Conservation (phyloP, 176 grass and related monocot genomes). For the Aegilops bicornis region DNA sequence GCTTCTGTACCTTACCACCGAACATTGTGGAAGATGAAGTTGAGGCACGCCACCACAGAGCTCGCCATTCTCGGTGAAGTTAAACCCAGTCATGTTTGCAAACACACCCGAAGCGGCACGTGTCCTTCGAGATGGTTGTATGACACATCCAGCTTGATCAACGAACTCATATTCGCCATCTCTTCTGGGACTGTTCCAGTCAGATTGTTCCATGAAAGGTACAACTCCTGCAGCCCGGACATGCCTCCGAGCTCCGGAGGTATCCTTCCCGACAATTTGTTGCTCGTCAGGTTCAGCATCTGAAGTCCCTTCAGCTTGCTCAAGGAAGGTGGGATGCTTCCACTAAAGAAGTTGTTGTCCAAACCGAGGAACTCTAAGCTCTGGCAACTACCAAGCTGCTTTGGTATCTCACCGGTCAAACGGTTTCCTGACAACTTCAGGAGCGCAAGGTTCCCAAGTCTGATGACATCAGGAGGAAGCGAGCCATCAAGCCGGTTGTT, state of each 20-base stretch:
- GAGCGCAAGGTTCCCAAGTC: conserved; percentile 35
- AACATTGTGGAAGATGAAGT: conserved; percentile 23
- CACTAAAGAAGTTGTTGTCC: conserved; percentile 28
- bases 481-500: conserved; percentile 29
- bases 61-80: conserved; percentile 1
- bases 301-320: conserved; percentile 40
- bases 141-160: conserved; percentile 37
- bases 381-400: conserved; percentile 28
- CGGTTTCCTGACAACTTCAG: conserved; percentile 31
- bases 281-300: conserved; percentile 38
- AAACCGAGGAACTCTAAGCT: conserved; percentile 54
- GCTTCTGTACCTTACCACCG: too few species aligned
- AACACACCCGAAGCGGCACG: conserved; percentile 30
- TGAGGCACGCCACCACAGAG: conserved; percentile 28
- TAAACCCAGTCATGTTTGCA: conserved; percentile 18
- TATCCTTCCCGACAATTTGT: conserved; percentile 41
- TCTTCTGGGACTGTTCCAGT: conserved; percentile 18
- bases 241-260: conserved; percentile 39
- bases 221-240: conserved; percentile 25
- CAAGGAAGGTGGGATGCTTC: conserved; percentile 32
- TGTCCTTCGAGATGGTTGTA: conserved; percentile 35
- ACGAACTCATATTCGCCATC: background rate
- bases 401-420: conserved; percentile 37
- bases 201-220: conserved; percentile 37
- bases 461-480: conserved; percentile 16